Conservation (phyloP, 345 rosid species). For the Lagerstroemia speciosa region DNA sequence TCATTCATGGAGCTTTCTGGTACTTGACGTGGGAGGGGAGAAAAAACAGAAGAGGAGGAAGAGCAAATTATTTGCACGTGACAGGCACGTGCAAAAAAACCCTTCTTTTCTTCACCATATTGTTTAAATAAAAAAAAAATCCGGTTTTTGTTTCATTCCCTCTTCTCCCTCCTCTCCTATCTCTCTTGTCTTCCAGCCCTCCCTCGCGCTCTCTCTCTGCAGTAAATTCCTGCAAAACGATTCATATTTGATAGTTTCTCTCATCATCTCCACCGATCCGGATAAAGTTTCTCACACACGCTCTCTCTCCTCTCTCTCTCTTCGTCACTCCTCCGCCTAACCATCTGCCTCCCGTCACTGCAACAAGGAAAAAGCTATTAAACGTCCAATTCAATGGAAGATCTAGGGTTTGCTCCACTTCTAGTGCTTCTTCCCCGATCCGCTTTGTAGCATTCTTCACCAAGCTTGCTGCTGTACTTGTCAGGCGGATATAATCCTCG, state of each 20-base stretch:
- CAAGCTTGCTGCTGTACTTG: not conserved
- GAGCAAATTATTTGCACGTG: conserved; percentile 3
- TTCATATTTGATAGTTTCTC: not conserved
- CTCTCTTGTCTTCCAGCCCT: not conserved
- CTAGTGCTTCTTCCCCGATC: not conserved
- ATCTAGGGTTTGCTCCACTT: conserved; percentile 14
- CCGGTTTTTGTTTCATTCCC: not conserved
- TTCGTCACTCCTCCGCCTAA: not conserved
- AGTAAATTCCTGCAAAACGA: not conserved
- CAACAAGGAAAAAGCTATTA: not conserved
- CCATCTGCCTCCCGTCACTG: not conserved
- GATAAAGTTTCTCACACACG: too few species aligned
- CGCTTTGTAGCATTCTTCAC: not conserved
- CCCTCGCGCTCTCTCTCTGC: not conserved
- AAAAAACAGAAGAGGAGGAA: too few species aligned
- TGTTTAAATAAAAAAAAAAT: not conserved
- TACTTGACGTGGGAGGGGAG: too few species aligned
- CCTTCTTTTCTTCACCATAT: not conserved
- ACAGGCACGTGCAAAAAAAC: conserved; percentile 2
- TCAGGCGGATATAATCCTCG: not conserved
- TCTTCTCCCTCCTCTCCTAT: not conserved
- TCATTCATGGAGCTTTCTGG: too few species aligned
- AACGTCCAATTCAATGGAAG: conserved; percentile 8
- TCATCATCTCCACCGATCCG: conserved; percentile 10
- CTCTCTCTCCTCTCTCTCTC: not conserved